Base-by-base conservation (phyloP, 2,329 filamentous ascomycete genomes). In the Diplodia seriata region DNA sequence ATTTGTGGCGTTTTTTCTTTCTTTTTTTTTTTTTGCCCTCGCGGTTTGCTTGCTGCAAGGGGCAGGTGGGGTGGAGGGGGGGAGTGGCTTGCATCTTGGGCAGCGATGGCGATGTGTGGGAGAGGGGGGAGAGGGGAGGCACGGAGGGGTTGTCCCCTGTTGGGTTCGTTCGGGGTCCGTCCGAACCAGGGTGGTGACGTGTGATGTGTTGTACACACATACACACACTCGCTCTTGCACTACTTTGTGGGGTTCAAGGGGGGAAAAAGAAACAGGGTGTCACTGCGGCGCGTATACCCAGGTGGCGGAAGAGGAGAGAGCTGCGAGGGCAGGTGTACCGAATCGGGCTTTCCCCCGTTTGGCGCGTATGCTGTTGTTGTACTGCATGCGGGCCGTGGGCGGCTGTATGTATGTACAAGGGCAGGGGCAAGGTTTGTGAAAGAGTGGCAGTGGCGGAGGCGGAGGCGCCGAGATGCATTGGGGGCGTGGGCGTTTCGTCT, bases 161-260 rank as follows among this genome's bases (percentile, higher is more conserved):
- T 47, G 43, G 43, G 43, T 47, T 47, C 15, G 18, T 36, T 36
- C 43, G 43, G 43, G 18, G 8, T 9, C 33, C 33, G 8, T 9
- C 33, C 33, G 11, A 3, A 11, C 31, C 31, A 8, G 31, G 31
- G 33, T 36, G 11, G 9, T 36, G 43, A 47, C 20, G 43, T 47
- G 43, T 47, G 43, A 47, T 47, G 43, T 47, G 43, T 47, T 47
- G 43, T 47, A 47, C 43, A 47, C 43, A 47, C 43, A 47, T 26
- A 23, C 31, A 31, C 8, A 31, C 3, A 31, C 8, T 3, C 31
- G 3, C 8, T 3, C 31, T 7, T 33, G 31, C 31, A 33, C 31
- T 33, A 33, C 43, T 47, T 47, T 47, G 43, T 47, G 43, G 43
- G 43, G 43, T 47, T 47, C 12, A 8, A 2, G 5, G 7, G 11